Base-by-base conservation (phyloP, 768 basidiomycete species). In the Lactifluus rugatus region DNA sequence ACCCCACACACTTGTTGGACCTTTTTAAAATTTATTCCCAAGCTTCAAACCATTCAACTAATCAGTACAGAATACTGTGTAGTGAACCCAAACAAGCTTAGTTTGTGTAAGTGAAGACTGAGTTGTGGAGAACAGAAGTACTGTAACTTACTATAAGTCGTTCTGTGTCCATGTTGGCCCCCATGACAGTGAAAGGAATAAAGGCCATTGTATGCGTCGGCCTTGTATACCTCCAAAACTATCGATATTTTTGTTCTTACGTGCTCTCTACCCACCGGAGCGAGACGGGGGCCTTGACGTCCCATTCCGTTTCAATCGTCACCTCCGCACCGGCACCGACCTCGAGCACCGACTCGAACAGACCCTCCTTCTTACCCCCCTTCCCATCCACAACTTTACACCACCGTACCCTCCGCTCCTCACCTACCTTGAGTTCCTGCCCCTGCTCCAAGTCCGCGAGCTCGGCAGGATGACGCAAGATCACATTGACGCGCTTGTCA, bases 321-420 rank as follows among this genome's bases (percentile, higher is more conserved):
- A 78, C 68, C 63, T 74, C 75, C 54, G 70, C 71, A 14, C 76
- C 77, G 16, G 71, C 72, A 7, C 69, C 74, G 31, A 82, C 67
- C 25, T 67, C 72, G 68, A 75, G 72, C 56, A 68, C 70, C 81
- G 81, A 84, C 66, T 81, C 80, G 64, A 78, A 78, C 57, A 72
- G 73, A 2, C 83, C 83, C 46, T 81, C 77, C 69, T 78, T 78
- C 69, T 77, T 75, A 1, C 77, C 80, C 3, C 75, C 75, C 57
- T 75, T 76, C 53, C 74, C 74, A 63, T 77, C 74, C 1, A 70
- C 71, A 7, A 68, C 60, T 46, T 71, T 71, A 58, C 68, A 63
- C 74, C 73, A 74, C 52, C 63, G 62, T 32, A 75, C 72, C n/a
- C 46, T 60, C 19, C 64, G 65, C 50, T 65, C 61, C 14, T 70